phyloP scores from a whole-genome alignment of 306 rosid species.

The Dryas alaskensis region DNA sequence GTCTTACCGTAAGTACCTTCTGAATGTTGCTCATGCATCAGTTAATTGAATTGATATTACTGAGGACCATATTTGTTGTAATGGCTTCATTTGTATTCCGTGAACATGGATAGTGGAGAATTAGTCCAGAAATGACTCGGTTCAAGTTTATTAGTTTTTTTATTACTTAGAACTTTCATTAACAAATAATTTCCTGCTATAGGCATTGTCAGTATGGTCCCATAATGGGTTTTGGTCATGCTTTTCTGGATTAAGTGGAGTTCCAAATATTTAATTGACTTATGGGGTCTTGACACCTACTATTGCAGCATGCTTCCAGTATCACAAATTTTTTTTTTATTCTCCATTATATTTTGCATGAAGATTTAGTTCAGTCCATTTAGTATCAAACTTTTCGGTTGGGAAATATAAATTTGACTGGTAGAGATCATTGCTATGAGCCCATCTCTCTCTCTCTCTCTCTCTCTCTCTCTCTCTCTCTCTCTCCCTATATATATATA shows the following conservation, averaged over 20 bases:
- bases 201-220: neutral
- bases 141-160: neutral
- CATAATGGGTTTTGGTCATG: constrained; percentile 5
- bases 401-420: neutral
- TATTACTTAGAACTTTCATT: neutral
- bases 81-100: neutral
- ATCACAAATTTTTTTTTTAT: neutral
- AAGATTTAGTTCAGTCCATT: neutral
- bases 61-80: neutral
- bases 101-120: neutral
- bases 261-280: neutral
- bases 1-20: constrained; percentile 85
- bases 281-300: neutral
- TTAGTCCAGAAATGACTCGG: neutral
- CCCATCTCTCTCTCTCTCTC: too few species aligned
- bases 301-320: neutral
- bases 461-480: too few species aligned
- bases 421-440: too few species aligned
- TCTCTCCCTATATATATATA: too few species aligned
- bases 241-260: neutral
- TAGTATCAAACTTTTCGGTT: neutral
- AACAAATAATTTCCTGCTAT: neutral
- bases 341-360: neutral
- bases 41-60: neutral
- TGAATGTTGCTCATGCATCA: neutral